These are phyloP conservation scores for Tanacetum coccineum DNA, from an alignment of 129 eudicot species.

Conservation along the genomic window DNA sequence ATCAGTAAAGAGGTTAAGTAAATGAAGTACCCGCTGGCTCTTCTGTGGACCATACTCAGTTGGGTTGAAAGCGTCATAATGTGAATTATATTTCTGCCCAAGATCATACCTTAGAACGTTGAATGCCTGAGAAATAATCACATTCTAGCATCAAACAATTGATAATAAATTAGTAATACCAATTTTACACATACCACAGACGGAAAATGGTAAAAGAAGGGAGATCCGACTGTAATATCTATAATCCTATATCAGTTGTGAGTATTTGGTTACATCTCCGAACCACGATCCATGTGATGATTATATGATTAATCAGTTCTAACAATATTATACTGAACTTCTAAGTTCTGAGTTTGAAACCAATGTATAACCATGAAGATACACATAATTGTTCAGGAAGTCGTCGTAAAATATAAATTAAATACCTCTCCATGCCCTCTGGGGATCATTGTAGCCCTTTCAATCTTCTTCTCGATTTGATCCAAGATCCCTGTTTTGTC, in stretches of 20 bases:
- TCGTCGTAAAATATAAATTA: not conserved
- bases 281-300: no score
- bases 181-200: not conserved
- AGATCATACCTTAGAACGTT: slow-evolving; percentile 80
- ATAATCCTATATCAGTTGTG: no score
- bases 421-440: slow-evolving; percentile 82
- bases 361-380: not conserved
- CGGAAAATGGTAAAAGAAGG: no score
- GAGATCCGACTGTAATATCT: no score
- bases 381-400: not conserved
- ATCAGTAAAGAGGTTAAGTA: not conserved
- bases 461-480: slow-evolving; percentile 75
- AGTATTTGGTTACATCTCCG: no score
- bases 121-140: slow-evolving; percentile 64
- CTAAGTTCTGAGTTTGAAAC: not conserved
- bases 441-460: slow-evolving; percentile 86
- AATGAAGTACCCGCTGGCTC: slow-evolving; percentile 80
- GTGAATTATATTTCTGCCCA: slow-evolving; percentile 82
- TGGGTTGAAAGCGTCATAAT: slow-evolving; percentile 90
- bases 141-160: slow-evolving; percentile 11
- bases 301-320: no score
- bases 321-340: not conserved
- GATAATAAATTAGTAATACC: not conserved
- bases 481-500: slow-evolving; percentile 83
- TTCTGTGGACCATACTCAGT: slow-evolving; percentile 88